Evolutionary conservation across 441 rosid species (phyloP).

Genomic region (Dalechampia spathulata): DNA sequence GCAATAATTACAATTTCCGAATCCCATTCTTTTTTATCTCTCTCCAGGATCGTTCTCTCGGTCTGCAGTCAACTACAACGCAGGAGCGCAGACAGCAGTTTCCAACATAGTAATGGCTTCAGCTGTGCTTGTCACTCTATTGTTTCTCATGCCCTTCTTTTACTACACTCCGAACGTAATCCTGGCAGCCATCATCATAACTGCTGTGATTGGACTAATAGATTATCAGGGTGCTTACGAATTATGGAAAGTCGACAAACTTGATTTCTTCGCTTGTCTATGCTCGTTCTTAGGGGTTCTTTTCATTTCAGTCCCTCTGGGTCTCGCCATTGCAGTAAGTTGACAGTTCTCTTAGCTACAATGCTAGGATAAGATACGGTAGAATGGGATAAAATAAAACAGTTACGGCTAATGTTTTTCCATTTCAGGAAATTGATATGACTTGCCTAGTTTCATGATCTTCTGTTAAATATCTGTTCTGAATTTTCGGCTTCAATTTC

Average conservation of each 20-base stretch:
- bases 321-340: conserved; percentile 80
- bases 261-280: conserved; percentile 77
- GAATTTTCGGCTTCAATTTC: conserved; percentile 11
- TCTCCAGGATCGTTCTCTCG: conserved; percentile 94
- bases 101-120: conserved; percentile 82
- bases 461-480: background rate
- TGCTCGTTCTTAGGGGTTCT: conserved; percentile 94
- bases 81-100: conserved; percentile 85
- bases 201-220: conserved; percentile 92
- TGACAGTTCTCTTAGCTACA: background rate
- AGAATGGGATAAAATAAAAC: background rate
- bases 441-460: no score
- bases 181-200: conserved; percentile 76
- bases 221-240: conserved; percentile 61
- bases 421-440: background rate
- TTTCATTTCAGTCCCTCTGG: conserved; percentile 85
- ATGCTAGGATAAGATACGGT: no score
- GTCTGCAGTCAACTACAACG: conserved; percentile 87
- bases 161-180: conserved; percentile 85
- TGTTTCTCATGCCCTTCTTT: conserved; percentile 94
- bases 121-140: conserved; percentile 74
- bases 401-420: background rate
- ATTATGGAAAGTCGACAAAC: conserved; percentile 90
- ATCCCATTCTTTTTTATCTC: conserved; percentile 6
- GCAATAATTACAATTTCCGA: conserved; percentile 1